Percentiles rank a stretch among this genome's conserved stretches.
Evolutionary conservation across 495 filamentous ascomycete species (phyloP).

Genomic region (Sordaria brevicollis): DNA sequence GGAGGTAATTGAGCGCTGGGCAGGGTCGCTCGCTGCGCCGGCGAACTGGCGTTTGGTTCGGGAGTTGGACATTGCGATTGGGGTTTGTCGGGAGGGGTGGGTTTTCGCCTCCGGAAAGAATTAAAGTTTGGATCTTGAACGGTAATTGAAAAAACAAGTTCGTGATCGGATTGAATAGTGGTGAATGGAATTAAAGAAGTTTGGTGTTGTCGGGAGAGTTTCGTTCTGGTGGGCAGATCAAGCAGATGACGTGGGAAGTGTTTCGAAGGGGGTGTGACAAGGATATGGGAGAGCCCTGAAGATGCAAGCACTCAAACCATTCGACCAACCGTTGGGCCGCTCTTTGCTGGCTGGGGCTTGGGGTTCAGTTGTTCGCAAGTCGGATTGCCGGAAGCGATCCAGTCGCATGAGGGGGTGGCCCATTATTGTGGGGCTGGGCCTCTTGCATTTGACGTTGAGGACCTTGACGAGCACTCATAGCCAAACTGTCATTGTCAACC

Average conservation of each 20-base stretch:
- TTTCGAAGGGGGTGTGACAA: neutral
- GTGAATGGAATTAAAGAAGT: neutral
- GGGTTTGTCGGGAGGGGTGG: neutral
- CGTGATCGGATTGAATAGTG: neutral
- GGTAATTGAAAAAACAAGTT: neutral
- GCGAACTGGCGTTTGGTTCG: constrained; percentile 41
- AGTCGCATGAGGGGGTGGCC: neutral
- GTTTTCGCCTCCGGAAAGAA: neutral
- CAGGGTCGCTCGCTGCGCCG: constrained; percentile 38
- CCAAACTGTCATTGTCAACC: neutral
- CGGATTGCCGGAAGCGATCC: neutral
- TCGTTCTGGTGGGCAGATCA: neutral
- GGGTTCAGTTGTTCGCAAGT: neutral
- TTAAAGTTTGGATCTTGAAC: neutral
- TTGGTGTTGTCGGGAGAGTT: neutral
- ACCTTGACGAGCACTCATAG: neutral
- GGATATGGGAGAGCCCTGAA: neutral
- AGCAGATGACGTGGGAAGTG: neutral
- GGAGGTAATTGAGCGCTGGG: constrained; percentile 40
- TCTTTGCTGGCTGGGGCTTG: neutral
- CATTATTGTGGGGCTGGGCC: neutral
- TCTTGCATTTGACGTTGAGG: neutral
- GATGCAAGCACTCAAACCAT: neutral
- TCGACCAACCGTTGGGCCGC: neutral
- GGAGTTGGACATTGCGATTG: constrained; percentile 29